Evolutionary conservation across 768 basidiomycete genomes (phyloP).

Genomic region (Mycena alexandri): DNA sequence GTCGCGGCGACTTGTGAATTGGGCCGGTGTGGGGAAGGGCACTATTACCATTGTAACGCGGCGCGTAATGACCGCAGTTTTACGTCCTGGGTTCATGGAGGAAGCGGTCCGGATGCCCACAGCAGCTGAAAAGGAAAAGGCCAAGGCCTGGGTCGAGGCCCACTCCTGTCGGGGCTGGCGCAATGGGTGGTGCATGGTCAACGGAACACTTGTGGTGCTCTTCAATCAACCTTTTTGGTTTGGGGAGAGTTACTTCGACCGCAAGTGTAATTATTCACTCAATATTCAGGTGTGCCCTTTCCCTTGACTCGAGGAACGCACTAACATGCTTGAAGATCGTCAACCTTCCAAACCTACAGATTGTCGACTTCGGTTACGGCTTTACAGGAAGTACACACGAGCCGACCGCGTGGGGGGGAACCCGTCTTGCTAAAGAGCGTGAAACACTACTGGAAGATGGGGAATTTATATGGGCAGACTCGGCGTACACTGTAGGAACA

Average conservation of each 20-base stretch:
- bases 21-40: slow-evolving; percentile 52
- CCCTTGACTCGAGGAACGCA: too few species aligned
- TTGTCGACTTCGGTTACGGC: too few species aligned
- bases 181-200: slow-evolving; percentile 52
- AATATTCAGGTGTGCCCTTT: slow-evolving; percentile 38
- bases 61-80: slow-evolving; percentile 47
- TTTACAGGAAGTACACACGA: too few species aligned
- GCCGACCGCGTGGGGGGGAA: too few species aligned
- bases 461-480: not conserved
- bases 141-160: slow-evolving; percentile 52
- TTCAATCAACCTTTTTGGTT: too few species aligned
- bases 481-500: not conserved
- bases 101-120: slow-evolving; percentile 45
- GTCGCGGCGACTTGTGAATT: too few species aligned
- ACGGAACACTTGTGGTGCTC: slow-evolving; percentile 55
- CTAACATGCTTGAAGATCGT: too few species aligned
- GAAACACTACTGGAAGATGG: too few species aligned
- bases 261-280: too few species aligned
- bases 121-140: slow-evolving; percentile 49
- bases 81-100: slow-evolving; percentile 39
- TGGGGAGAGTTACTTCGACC: too few species aligned
- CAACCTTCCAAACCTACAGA: too few species aligned
- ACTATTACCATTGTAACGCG: slow-evolving; percentile 43
- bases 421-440: too few species aligned
- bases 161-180: slow-evolving; percentile 50